Evolutionary conservation across 805 yeast genomes (phyloP), one percentile per base, ranked within the genome.

Genomic region (Kuraishia borneana): DNA sequence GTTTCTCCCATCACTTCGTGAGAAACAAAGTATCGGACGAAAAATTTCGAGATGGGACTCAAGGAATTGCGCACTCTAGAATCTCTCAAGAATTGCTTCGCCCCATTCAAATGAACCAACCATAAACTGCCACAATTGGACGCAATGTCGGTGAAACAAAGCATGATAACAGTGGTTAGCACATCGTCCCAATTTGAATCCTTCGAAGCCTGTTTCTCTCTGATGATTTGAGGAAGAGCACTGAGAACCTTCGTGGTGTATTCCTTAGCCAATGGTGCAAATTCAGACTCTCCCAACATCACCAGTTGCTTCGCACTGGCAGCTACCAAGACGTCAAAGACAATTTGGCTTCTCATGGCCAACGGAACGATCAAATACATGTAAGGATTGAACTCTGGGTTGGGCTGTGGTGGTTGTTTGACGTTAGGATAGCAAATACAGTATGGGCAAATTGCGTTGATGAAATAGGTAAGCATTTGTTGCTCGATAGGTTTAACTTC

Each of bases 1-100:
- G 68, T 62, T 32, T 60, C 63, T 3, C 65, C 63, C 65, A 63
- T 57, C 2, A 63, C 60, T 37, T 63, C 69, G 40, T 63, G 68
- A 10, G 60, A 47, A 5, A 59, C 50, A 39, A 63, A 57, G 38
- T 61, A 62, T 13, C 63, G 38, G 5, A 57, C 47, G 36, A 61
- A 60, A 34, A 62, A 61, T 21, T 44, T 51, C 8, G 51, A 54
- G 35, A 61, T 41, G 2, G 63, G 60, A 26, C 53, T 51, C 26
- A 48, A 35, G 17, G 43, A 50, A 23, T 46, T 43, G 30, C 44
- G 41, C 9, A 44, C 43, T 21, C 45, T 40, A 6, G 51, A 42
- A 6, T 53, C 51, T 31, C 45, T 50, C 25, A 61, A 37, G 19
- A 59, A 53, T n/a, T 46, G 47, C 37, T 60, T 61, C 0, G 63